Base-by-base conservation (phyloP, 192 early-diverging fungal genomes). In the Linnemannia schmuckeri region DNA sequence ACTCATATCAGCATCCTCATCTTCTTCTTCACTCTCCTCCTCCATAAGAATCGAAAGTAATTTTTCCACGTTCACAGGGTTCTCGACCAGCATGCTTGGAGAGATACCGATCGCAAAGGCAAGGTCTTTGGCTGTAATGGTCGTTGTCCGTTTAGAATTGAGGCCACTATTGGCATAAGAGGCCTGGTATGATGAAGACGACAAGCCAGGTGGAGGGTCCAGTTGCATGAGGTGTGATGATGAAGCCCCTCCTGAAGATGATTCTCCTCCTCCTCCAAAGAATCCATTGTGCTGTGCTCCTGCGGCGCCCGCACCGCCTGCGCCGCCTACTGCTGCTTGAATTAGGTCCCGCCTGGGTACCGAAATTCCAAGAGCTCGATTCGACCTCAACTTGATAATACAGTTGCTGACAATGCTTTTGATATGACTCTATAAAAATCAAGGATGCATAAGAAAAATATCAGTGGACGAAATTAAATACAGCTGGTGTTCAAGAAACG, bases 331-430 rank as follows among this genome's bases (percentile, higher is more conserved):
- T 46, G 49, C 6, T 71, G 63, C 15, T 52, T 30, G 52, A 27
- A 40, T 15, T 38, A 52, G 72, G 33, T 78, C 78, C 27, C 71
- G 74, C 15, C 55, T 83, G 7, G 74, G 79, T 27, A 76, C 76
- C 8, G 69, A 88, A 30, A 91, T 92, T 27, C 93, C 94, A 68
- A 94, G 83, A 6, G 93, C 82, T 33, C 93, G 91, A 85, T 94
- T 94, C 7, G 90, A 89, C 38, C 95, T 89, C 49, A 91, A 82
- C 72, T 94, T 94, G 88, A 91, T 92, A 38, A 96, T 92, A 72
- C 91, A 92, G 40, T 93, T 94, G 38, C 92, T 93, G 55, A 96
- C 88, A 17, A 94, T 89, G 70, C 92, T 92, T 73, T 94, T 94
- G 73, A 96, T 88, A 74, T 96, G 94, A 72, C 89, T 91, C 90